Evolutionary conservation across 768 basidiomycete genomes (phyloP), one percentile per base, ranked within the genome.

Genomic region (Podaxis rugospora): DNA sequence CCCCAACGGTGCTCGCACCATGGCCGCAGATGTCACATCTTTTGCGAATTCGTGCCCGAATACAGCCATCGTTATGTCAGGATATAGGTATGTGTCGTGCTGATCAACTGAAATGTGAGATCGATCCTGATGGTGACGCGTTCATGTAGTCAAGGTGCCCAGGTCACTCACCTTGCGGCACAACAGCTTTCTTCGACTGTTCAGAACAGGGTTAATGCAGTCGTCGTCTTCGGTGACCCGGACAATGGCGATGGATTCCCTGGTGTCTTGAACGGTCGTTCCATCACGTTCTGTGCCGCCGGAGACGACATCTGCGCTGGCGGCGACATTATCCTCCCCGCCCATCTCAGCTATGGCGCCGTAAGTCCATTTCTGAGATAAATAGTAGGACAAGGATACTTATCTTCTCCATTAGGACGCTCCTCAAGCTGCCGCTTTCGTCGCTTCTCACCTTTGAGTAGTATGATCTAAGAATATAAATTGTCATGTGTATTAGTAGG

Each of bases 301-400:
- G 72, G 72, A 6, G 74, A 76, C 63, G 64, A 71, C 49, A 74
- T 76, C 44, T 75, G 74, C 59, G 54, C 25, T 9, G 71, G 71
- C 18, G 70, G 68, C 0, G 64, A 60, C 32, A 27, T 72, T 28
- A 52, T 74, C 55, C 53, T 69, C 50, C 37, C 64, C 25, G 51
- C 73, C 28, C 72, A 74, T 52, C 64, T 74, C 54, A 63, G 55
- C 36, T 69, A 69, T 51, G 68, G 68, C 54, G 47, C 59, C 2
- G 68, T 69, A 58, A 47, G 64, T 57, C 14, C 46, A 21, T 44
- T 5, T n/a, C 16, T 59, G 58, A 46, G 11, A 14, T 13, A 44
- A 1, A n/a, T n/a, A n/a, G 14, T 21, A 25, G 14, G 21, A 2
- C 32, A 25, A 25, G 37, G 5, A 23, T 23, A 40, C 59, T 61